Evolutionary conservation across 2,329 filamentous ascomycete genomes (phyloP).

Genomic region (Cytospora schulzeri): DNA sequence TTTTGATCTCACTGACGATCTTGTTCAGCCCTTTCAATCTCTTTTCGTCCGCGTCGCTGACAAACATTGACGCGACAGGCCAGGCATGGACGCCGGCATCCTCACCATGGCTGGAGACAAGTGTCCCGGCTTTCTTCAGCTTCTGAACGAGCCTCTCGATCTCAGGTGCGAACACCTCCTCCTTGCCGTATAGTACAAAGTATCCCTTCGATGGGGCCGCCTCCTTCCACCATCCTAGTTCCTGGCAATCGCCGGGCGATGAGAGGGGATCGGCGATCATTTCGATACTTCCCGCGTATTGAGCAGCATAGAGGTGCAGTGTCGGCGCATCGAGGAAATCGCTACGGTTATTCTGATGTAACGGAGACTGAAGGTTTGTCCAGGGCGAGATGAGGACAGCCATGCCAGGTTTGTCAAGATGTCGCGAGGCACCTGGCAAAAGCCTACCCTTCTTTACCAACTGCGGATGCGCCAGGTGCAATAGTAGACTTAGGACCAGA

Average conservation of each 20-base stretch:
- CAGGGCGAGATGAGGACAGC: slow-evolving; percentile 80
- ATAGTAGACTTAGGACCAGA: slow-evolving; percentile 70
- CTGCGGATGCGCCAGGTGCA: slow-evolving; percentile 57
- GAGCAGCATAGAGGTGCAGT: slow-evolving; percentile 69
- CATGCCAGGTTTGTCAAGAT: slow-evolving; percentile 52
- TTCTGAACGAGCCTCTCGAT: slow-evolving; percentile 61
- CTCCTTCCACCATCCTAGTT: slow-evolving; percentile 65
- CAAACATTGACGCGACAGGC: slow-evolving; percentile 71
- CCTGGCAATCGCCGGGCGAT: slow-evolving; percentile 73
- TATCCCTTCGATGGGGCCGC: slow-evolving; percentile 69
- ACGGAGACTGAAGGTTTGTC: slow-evolving; percentile 70
- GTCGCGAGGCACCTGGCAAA: slow-evolving; percentile 34
- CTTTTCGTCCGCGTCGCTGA: slow-evolving; percentile 51
- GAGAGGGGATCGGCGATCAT: slow-evolving; percentile 56
- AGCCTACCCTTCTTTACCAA: slow-evolving; percentile 8
- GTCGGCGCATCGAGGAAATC: slow-evolving; percentile 73
- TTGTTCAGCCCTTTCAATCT: slow-evolving; percentile 54
- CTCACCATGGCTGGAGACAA: slow-evolving; percentile 62
- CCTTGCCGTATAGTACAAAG: slow-evolving; percentile 70
- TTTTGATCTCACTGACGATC: slow-evolving; percentile 44
- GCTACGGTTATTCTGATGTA: slow-evolving; percentile 68
- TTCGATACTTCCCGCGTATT: slow-evolving; percentile 61
- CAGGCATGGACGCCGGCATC: slow-evolving; percentile 76
- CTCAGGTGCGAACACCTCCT: slow-evolving; percentile 77
- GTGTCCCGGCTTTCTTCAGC: slow-evolving; percentile 54